Conservation (phyloP, 768 basidiomycete species). For the Termitomyces sp. region DNA sequence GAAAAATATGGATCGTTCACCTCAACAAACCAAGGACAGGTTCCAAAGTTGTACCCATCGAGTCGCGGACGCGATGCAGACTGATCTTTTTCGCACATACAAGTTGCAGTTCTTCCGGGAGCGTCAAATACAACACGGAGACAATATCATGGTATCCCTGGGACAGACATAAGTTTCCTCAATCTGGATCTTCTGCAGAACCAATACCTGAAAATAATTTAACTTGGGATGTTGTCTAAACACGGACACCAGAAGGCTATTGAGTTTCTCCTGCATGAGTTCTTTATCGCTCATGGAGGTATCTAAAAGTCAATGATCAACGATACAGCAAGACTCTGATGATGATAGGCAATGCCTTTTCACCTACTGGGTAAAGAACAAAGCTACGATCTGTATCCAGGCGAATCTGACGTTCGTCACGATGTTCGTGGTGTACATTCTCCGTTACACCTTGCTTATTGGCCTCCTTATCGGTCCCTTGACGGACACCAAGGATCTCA, state of each 20-base stretch:
- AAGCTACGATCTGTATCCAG: slow-evolving; percentile 94
- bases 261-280: slow-evolving; percentile 60
- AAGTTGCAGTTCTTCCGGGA: slow-evolving; percentile 59
- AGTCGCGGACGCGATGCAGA: slow-evolving; percentile 77
- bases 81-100: slow-evolving; percentile 70
- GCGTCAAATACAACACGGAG: slow-evolving; percentile 76
- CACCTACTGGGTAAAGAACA: slow-evolving; percentile 89
- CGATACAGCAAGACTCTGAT: neutral
- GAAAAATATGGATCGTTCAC: slow-evolving; percentile 30
- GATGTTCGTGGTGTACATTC: slow-evolving; percentile 66
- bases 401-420: slow-evolving; percentile 83
- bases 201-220: slow-evolving; percentile 76
- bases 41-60: slow-evolving; percentile 84
- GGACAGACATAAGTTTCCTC: neutral
- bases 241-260: slow-evolving; percentile 70
- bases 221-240: slow-evolving; percentile 73
- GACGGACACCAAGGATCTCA: slow-evolving; percentile 17
- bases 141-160: slow-evolving; percentile 94
- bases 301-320: slow-evolving; percentile 3
- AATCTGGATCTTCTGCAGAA: neutral
- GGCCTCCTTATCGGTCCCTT: neutral
- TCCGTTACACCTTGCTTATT: slow-evolving; percentile 6
- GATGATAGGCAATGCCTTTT: slow-evolving; percentile 22
- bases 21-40: slow-evolving; percentile 81
- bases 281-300: slow-evolving; percentile 41